Base-by-base conservation (phyloP, 2,329 filamentous ascomycete species). In the Xylariaceae sp. region DNA sequence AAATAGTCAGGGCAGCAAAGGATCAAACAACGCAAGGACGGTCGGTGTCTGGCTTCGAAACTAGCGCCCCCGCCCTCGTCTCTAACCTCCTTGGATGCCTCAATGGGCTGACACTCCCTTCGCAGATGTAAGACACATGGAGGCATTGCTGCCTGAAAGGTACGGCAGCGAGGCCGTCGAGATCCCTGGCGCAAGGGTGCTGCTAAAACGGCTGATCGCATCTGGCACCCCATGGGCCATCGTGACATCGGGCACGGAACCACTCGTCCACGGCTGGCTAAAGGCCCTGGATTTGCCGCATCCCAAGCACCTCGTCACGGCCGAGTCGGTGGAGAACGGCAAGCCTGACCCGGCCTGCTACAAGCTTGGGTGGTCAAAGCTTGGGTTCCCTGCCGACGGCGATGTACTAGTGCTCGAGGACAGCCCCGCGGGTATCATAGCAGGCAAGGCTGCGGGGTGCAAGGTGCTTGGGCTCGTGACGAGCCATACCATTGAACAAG, bases 381-480 rank as follows among this genome's bases (percentile, higher is more conserved):
- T 92, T 15, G 77, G 76, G 0, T 69, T 84, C 18, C 68, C 76
- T 18, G 75, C 74, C 32, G 67, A 68, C 13, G 71, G 73, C 50
- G 71, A 74, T 30, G 72, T 92, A 41, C 76, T 96, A 51, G 92
- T 96, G 46, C 74, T 96, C 36, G 92, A 96, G 73, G 92, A 96
- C 73, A 89, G 89, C 52, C 91, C 92, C 5, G 89, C 90, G 7
- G 92, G 92, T 5, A 89, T 96, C 66, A 78, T 74, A 60, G 84
- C 91, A 26, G 92, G 91, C 46, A 95, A 92, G 72, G 88, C 83
- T 0, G 92, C 92, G 9, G 91, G 90, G 1, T 96, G 88, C 74
- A 85, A 81, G 67, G 92, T 96, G 12, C 73, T 95, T 43, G 92
- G 85, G n/a, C 74, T 96, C 50, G 83, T 88, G 51, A 96, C 91